phyloP scores from a whole-genome alignment of 441 rosid species.

The Pelargonium fulgidum region DNA sequence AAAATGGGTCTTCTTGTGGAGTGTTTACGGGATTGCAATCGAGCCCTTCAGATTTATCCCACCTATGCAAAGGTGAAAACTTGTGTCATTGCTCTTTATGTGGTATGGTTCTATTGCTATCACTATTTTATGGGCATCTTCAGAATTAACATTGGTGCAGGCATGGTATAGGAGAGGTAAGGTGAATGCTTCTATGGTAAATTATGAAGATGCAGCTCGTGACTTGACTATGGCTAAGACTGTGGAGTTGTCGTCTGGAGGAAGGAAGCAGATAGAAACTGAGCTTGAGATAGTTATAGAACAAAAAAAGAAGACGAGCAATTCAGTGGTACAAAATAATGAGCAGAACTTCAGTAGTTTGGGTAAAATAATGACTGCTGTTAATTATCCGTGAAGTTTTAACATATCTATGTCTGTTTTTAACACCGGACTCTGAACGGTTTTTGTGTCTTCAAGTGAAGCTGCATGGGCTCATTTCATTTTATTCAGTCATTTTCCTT shows the following conservation, averaged over 20 bases:
- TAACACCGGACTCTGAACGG: background rate
- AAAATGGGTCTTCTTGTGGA: slow-evolving; percentile 48
- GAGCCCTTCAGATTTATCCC: slow-evolving; percentile 65
- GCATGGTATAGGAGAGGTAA: slow-evolving; percentile 91
- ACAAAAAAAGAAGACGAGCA: slow-evolving; percentile 20
- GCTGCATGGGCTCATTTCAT: background rate
- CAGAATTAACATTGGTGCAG: slow-evolving; percentile 24
- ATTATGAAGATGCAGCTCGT: slow-evolving; percentile 40
- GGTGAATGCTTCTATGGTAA: slow-evolving; percentile 53
- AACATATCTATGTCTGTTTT: background rate
- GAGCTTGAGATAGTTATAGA: slow-evolving; percentile 40
- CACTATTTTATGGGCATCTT: background rate
- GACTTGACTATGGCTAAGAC: slow-evolving; percentile 51
- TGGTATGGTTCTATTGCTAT: background rate
- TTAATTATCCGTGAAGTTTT: slow-evolving; percentile 6
- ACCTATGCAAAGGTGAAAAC: slow-evolving; percentile 58
- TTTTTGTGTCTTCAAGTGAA: background rate
- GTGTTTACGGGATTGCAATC: slow-evolving; percentile 63
- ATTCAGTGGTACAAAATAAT: slow-evolving; percentile 13
- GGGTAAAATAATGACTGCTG: slow-evolving; percentile 32
- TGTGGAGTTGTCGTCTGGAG: slow-evolving; percentile 46
- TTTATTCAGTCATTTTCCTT: background rate
- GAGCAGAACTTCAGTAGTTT: slow-evolving; percentile 19
- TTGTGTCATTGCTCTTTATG: background rate
- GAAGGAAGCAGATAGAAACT: slow-evolving; percentile 66